Evolutionary conservation across 352 stramenopile genomes (phyloP).

Genomic region (Phytophthora niederhauseri): DNA sequence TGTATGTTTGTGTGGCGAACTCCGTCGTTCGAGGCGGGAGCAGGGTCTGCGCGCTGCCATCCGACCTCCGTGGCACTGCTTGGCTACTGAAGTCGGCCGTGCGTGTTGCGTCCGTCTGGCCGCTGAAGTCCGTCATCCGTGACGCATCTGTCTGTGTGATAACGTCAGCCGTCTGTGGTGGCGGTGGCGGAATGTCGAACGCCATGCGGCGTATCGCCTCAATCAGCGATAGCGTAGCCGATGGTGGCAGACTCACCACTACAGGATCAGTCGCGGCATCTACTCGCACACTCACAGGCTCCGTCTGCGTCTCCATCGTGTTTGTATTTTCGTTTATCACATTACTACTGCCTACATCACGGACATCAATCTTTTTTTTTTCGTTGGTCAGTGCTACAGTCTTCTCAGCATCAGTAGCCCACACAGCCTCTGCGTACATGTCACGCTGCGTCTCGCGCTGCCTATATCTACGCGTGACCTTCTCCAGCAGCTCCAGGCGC

Average conservation of each 20-base stretch:
- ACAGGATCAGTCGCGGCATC: background rate
- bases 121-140: too few species aligned
- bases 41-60: too few species aligned
- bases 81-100: too few species aligned
- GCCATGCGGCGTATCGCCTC: too few species aligned
- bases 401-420: background rate
- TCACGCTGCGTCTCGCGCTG: background rate
- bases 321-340: background rate
- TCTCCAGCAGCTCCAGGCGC: constrained; percentile 1
- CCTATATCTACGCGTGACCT: background rate
- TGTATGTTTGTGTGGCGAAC: too few species aligned
- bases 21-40: too few species aligned
- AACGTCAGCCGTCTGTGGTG: too few species aligned
- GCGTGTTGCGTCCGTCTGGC: too few species aligned
- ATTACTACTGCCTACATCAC: background rate
- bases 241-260: background rate
- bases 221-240: too few species aligned
- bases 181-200: too few species aligned
- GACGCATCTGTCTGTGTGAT: too few species aligned
- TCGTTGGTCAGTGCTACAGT: background rate
- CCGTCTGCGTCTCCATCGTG: background rate
- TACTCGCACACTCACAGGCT: background rate
- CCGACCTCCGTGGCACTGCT: too few species aligned
- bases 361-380: constrained; percentile 1
- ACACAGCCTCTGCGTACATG: constrained; percentile 9